Conservation (phyloP, 768 basidiomycete species). For the Tylopilus felleus region DNA sequence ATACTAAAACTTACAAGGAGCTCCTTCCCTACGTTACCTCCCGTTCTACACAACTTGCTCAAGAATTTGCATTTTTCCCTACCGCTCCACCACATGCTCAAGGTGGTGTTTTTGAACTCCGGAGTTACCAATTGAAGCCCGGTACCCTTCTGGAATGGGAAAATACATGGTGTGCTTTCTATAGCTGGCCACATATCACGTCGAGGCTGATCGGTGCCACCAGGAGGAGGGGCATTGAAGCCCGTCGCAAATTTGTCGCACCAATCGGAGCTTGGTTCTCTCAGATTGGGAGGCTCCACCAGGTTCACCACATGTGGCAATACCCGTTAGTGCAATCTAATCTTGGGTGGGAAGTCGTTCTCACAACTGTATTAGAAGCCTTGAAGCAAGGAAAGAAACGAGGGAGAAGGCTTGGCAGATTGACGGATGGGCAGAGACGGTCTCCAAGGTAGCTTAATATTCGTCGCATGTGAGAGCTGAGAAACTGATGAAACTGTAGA, state of each 20-base stretch:
- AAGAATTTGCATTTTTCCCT: conserved; percentile 95
- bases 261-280: conserved; percentile 94
- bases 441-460: conserved; percentile 62
- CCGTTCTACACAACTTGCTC: conserved; percentile 74
- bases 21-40: conserved; percentile 76
- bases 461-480: conserved; percentile 12
- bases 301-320: conserved; percentile 98
- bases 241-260: conserved; percentile 79
- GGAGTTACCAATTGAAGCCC: conserved; percentile 83
- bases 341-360: conserved; percentile 7
- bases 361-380: conserved; percentile 42
- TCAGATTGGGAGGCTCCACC: conserved; percentile 77
- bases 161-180: conserved; percentile 65
- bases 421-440: conserved; percentile 94
- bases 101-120: conserved; percentile 92
- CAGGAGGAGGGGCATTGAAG: conserved; percentile 93
- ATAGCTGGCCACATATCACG: not conserved
- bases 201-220: conserved; percentile 6
- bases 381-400: conserved; percentile 77
- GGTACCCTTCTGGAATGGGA: conserved; percentile 96
- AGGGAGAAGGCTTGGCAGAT: conserved; percentile 92
- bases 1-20: conserved; percentile 61
- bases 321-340: conserved; percentile 63
- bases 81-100: conserved; percentile 81
- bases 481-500: conserved; percentile 46